Conservation (phyloP, 2,329 filamentous ascomycete genomes). For the Pseudopyricularia javanii region DNA sequence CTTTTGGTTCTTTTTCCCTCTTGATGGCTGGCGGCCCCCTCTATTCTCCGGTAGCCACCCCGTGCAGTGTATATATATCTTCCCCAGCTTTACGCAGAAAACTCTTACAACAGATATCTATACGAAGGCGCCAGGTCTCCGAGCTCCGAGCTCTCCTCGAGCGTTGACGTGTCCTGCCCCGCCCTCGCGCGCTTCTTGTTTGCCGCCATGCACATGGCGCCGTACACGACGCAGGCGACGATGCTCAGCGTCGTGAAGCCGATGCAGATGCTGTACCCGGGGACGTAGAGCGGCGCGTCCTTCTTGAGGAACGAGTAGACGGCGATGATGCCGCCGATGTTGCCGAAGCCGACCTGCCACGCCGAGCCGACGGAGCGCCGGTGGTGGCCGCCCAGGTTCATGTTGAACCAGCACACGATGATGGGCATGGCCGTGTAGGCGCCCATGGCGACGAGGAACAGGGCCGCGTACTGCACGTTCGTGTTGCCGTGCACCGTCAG, state of each 20-base stretch:
- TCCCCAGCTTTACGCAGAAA: no score
- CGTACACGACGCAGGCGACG: conserved; percentile 46
- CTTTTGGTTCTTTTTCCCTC: no score
- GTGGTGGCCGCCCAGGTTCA: conserved; percentile 65
- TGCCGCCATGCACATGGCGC: neutral
- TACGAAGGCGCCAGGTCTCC: conserved; percentile 14
- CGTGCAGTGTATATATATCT: no score
- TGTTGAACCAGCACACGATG: conserved; percentile 71
- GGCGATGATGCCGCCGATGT: conserved; percentile 67
- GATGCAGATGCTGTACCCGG: conserved; percentile 67
- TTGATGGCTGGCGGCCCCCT: no score
- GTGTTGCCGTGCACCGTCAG: conserved; percentile 57
- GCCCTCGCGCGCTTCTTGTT: neutral
- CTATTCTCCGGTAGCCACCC: no score
- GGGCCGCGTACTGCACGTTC: conserved; percentile 59
- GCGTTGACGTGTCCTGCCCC: neutral
- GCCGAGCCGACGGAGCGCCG: conserved; percentile 58
- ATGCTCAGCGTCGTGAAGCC: conserved; percentile 60
- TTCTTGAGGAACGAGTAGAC: conserved; percentile 55
- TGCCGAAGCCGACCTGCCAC: conserved; percentile 70
- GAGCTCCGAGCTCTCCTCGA: conserved; percentile 25
- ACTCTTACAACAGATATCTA: conserved; percentile 1
- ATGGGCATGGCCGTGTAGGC: conserved; percentile 84
- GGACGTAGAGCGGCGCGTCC: conserved; percentile 57
- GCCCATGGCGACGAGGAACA: conserved; percentile 74